Conservation (phyloP, 192 early-diverging fungal genomes). For the Coemansia sp. region DNA sequence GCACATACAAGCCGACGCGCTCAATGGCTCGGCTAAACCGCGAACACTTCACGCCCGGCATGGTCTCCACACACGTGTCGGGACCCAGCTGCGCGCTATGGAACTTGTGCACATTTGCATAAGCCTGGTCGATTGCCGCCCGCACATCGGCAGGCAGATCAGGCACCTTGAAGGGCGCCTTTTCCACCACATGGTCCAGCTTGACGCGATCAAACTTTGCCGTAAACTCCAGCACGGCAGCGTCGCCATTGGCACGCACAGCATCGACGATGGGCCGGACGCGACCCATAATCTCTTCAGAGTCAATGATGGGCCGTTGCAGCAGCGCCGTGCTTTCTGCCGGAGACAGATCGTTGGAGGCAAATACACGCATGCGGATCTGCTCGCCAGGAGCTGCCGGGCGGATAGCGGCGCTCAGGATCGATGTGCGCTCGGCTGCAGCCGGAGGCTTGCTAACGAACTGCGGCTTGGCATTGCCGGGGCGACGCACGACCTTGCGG, state of each 20-base stretch:
- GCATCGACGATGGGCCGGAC: slow-evolving; percentile 88
- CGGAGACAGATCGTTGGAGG: slow-evolving; percentile 49
- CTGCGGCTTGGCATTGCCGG: slow-evolving; percentile 93
- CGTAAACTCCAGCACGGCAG: slow-evolving; percentile 80
- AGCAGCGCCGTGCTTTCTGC: slow-evolving; percentile 64
- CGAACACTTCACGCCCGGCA: slow-evolving; percentile 95
- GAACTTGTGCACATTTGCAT: slow-evolving; percentile 88
- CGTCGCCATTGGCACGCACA: slow-evolving; percentile 82
- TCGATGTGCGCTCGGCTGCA: slow-evolving; percentile 24
- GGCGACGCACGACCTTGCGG: slow-evolving; percentile 79
- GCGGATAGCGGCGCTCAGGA: slow-evolving; percentile 30
- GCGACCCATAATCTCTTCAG: slow-evolving; percentile 78
- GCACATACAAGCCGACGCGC: slow-evolving; percentile 95
- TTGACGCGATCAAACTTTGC: slow-evolving; percentile 87
- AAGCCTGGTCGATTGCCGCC: slow-evolving; percentile 91
- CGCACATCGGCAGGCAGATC: slow-evolving; percentile 64
- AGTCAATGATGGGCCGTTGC: slow-evolving; percentile 89
- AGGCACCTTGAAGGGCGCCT: slow-evolving; percentile 75
- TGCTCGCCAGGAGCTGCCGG: slow-evolving; percentile 45
- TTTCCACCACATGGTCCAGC: slow-evolving; percentile 67
- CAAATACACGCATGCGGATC: slow-evolving; percentile 76
- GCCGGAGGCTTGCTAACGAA: slow-evolving; percentile 26
- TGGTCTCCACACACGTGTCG: slow-evolving; percentile 84
- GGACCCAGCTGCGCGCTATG: slow-evolving; percentile 85
- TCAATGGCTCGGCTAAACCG: slow-evolving; percentile 94